Evolutionary conservation across 1,284 basidiomycete genomes (phyloP).

Genomic region (Tranzscheliella williamsii): DNA sequence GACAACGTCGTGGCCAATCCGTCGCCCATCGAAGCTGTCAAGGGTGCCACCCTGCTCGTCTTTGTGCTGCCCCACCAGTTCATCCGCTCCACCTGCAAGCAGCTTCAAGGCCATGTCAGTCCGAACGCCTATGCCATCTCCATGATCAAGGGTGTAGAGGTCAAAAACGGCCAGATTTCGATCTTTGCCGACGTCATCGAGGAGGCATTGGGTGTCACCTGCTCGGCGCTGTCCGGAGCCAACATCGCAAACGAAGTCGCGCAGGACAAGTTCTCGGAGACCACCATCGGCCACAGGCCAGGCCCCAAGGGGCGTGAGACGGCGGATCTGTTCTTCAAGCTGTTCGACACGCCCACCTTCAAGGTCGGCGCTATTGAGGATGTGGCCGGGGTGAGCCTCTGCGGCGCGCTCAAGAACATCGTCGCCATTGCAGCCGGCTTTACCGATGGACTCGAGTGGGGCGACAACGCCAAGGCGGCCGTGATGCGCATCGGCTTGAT

Average conservation of each 20-base stretch:
- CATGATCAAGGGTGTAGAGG: constrained; percentile 62
- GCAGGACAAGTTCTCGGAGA: constrained; percentile 65
- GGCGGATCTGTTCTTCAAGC: constrained; percentile 57
- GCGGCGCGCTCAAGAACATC: constrained; percentile 68
- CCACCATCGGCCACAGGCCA: constrained; percentile 66
- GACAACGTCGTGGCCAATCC: constrained; percentile 66
- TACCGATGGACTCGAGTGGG: constrained; percentile 66
- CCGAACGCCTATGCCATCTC: constrained; percentile 59
- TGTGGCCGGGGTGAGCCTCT: constrained; percentile 67
- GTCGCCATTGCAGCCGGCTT: constrained; percentile 68
- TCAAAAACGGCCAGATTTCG: constrained; percentile 64
- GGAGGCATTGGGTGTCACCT: constrained; percentile 64
- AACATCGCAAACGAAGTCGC: constrained; percentile 69
- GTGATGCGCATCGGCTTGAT: constrained; percentile 66
- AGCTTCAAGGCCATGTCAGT: constrained; percentile 52
- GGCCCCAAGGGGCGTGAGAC: constrained; percentile 34
- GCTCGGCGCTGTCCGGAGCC: constrained; percentile 66
- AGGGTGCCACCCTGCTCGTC: constrained; percentile 66
- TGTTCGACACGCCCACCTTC: constrained; percentile 65
- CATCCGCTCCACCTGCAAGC: constrained; percentile 55
- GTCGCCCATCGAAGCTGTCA: constrained; percentile 64
- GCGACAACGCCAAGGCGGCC: constrained; percentile 68
- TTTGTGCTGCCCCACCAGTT: constrained; percentile 67
- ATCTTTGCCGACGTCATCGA: constrained; percentile 68
- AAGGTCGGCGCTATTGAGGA: constrained; percentile 67